Evolutionary conservation across 108 stramenopile genomes (phyloP).

Genomic region (Fragilariopsis cylindrus): DNA sequence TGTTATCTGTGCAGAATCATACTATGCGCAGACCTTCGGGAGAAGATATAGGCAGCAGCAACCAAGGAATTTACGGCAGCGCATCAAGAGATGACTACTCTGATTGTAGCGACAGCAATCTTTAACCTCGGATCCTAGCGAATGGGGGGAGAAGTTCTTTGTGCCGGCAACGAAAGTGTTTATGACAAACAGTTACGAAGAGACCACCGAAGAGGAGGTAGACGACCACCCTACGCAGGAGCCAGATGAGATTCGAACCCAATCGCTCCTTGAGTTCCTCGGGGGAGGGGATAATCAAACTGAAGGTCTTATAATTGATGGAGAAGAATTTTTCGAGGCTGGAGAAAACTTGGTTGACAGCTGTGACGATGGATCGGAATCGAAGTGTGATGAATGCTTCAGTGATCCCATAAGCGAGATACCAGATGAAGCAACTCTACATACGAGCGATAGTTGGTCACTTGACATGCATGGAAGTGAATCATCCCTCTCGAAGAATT

Average conservation of each 20-base stretch:
- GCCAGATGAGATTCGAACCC: constrained; percentile 15
- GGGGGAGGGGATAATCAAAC: constrained; percentile 43
- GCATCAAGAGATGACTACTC: constrained; percentile 1
- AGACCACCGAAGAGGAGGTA: constrained; percentile 1
- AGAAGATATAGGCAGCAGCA: not conserved
- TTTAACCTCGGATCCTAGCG: constrained; percentile 1
- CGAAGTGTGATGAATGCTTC: constrained; percentile 15
- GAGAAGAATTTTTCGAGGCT: constrained; percentile 78
- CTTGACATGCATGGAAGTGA: constrained; percentile 20
- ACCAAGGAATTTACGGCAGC: not conserved
- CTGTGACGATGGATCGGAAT: constrained; percentile 47
- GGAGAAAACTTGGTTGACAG: constrained; percentile 62
- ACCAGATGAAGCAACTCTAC: constrained; percentile 6
- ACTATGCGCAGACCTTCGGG: not conserved
- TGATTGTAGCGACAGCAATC: constrained; percentile 17
- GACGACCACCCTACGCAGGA: not conserved
- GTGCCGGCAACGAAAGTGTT: constrained; percentile 10
- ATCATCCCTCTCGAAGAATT: not conserved
- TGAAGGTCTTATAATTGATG: constrained; percentile 62
- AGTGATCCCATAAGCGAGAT: constrained; percentile 12
- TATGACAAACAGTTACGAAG: constrained; percentile 10
- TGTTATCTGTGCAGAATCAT: constrained; percentile 34
- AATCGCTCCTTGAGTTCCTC: constrained; percentile 43
- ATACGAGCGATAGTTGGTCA: constrained; percentile 36
- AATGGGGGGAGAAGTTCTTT: constrained; percentile 39